Conservation (phyloP, 2,329 filamentous ascomycete species). For the Sordariomycetes sp. region DNA sequence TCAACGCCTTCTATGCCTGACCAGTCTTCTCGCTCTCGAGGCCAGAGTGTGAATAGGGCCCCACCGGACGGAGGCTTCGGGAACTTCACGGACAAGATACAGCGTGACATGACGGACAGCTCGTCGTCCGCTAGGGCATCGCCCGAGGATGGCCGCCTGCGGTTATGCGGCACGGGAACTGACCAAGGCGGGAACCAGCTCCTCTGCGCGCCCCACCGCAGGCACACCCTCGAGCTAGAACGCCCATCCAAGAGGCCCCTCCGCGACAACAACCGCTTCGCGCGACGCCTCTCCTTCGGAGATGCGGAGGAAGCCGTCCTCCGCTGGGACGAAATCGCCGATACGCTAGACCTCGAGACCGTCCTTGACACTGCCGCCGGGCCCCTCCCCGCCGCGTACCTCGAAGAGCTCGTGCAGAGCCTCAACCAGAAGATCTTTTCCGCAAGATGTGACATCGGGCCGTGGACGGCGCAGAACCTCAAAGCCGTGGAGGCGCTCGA, state of each 20-base stretch:
- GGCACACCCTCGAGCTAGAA: slow-evolving; percentile 39
- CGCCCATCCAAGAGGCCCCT: slow-evolving; percentile 14
- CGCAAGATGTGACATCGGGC: slow-evolving; percentile 37
- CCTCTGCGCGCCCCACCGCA: slow-evolving; percentile 42
- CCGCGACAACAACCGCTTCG: slow-evolving; percentile 49
- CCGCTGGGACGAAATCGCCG: slow-evolving; percentile 45
- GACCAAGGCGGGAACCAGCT: slow-evolving; percentile 28
- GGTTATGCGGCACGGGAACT: slow-evolving; percentile 35
- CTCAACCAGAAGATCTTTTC: slow-evolving; percentile 38
- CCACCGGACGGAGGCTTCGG: slow-evolving; percentile 7
- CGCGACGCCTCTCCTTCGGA: slow-evolving; percentile 62
- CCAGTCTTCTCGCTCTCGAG: not conserved
- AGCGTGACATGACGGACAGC: slow-evolving; percentile 29
- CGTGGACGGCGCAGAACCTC: slow-evolving; percentile 50
- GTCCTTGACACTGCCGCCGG: not conserved
- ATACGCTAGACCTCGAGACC: slow-evolving; percentile 18
- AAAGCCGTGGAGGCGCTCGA: slow-evolving; percentile 45
- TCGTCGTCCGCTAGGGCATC: slow-evolving; percentile 43
- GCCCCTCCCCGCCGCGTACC: not conserved
- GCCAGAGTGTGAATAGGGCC: not conserved
- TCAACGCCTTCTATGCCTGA: not conserved
- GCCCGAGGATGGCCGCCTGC: slow-evolving; percentile 44
- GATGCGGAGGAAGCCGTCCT: slow-evolving; percentile 64
- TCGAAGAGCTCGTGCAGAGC: slow-evolving; percentile 33
- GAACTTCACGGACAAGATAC: slow-evolving; percentile 24